A percentile compares a stretch with the other conserved stretches of the same genome.
phyloP scores from a whole-genome alignment of 192 early-diverging fungal species.

The Hyaloraphidium curvatum region DNA sequence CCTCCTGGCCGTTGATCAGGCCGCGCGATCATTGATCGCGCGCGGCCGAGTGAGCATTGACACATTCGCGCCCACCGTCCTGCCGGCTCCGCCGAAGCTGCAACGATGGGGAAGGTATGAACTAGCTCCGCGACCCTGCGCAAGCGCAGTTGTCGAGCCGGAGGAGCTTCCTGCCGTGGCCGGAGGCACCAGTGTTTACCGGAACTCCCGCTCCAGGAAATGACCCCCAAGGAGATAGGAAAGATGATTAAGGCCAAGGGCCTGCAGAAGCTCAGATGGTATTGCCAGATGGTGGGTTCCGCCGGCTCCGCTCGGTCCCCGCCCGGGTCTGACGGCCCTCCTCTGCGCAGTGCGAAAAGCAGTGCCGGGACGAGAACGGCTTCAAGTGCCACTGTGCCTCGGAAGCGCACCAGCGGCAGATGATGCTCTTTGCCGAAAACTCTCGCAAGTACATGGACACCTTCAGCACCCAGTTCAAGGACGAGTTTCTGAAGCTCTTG shows the following conservation, averaged over 20 bases:
- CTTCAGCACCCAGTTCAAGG: conserved; percentile 65
- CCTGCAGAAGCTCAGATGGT: conserved; percentile 71
- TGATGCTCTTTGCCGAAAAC: conserved; percentile 67
- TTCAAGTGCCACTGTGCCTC: conserved; percentile 79
- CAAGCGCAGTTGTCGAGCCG: no score
- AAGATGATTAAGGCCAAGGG: conserved; percentile 91
- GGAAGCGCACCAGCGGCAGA: conserved; percentile 80
- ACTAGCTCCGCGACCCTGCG: no score
- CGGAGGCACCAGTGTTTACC: no score
- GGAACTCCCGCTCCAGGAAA: no score
- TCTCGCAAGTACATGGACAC: conserved; percentile 51
- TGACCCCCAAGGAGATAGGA: no score
- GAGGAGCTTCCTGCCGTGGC: no score
- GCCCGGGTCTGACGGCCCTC: neutral
- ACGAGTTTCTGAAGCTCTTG: conserved; percentile 64
- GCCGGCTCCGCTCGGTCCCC: neutral
- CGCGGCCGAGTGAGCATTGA: no score
- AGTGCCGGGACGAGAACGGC: conserved; percentile 83
- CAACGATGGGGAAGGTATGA: no score
- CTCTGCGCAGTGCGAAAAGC: conserved; percentile 8
- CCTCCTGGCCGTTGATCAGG: no score
- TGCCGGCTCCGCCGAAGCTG: no score
- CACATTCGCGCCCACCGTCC: no score
- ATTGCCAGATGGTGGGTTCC: conserved; percentile 56
- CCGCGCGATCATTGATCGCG: no score